Base-by-base conservation (phyloP, 1,284 basidiomycete species). In the Sanghuangporus weigelae region DNA sequence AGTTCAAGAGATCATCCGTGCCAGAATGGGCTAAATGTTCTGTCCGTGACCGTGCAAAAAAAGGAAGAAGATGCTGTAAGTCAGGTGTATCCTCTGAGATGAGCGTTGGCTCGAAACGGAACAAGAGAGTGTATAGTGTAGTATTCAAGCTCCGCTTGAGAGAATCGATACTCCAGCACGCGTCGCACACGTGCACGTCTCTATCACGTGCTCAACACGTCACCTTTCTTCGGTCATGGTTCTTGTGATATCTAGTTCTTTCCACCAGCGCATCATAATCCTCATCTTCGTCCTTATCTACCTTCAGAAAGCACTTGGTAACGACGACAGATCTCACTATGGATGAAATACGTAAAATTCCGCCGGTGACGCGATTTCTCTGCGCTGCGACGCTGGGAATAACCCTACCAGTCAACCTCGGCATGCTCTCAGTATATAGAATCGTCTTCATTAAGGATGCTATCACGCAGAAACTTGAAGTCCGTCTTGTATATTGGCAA, bases 321-420 rank as follows among this genome's bases (percentile, higher is more conserved):
- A 31, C 26, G 2, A 54, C 53, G 31, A 54, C 31, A 8, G 14
- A 31, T 16, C 11, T 7, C 53, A 70, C 78, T 65, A 69, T 72
- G 70, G 73, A 75, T 54, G 90, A 93, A 77, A 74, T 93, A 59
- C 81, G 79, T 68, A 93, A 93, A 77, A 92, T 96, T 2, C 93
- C 93, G 0, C 89, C 92, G 53, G 89, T 96, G 21, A 95, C 94
- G 2, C 84, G 93, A 38, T 85, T 87, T 65, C 73, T 94, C 21
- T 80, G 86, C 58, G 78, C 76, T 10, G 86, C 89, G 1, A 84
- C 85, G 2, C 71, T 89, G 1, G 82, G 75, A 0, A 76, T 93
- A 44, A 84, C 92, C 0, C 39, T 89, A 0, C 83, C 92, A 0
- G 78, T 82, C 44, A 73, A 91, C 64, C 73, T 90, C 67, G 75